Evolutionary conservation across 179 eudicot species (phyloP), one percentile per base, ranked within the genome.

Genomic region (Actinidia chinensis): DNA sequence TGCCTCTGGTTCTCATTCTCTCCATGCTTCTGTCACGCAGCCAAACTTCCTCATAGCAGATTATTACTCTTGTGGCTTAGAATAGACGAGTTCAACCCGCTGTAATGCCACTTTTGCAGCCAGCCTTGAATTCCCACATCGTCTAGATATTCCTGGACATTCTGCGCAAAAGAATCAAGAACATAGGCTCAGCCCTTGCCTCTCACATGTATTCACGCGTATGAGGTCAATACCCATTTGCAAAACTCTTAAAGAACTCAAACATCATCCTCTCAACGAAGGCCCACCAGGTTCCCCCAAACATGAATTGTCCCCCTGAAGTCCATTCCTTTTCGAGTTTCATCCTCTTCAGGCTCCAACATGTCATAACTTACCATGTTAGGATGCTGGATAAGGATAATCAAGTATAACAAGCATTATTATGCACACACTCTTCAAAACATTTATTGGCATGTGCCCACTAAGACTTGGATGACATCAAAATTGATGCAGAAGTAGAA

Each of bases 261-360:
- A 88, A 89, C 80, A 89, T 94, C 11, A 93, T 86, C 85, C 84
- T 92, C 76, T 94, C 98, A 50, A 94, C 82, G 74, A 93, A 92
- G 8, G 96, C 97, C n/a, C 20, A 90, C 98, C 88, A 94, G 71
- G 80, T 94, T 93, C 40, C 98, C 98, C 98, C 98, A 92, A 15
- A 94, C 80, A 44, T 90, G 85, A 58, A 94, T 91, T 1, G 96
- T 88, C 59, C 89, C 97, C 74, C 88, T 80, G 60, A 79, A 86
- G 78, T 93, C 93, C 2, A 88, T 76, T 56, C 92, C 98, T 79
- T 94, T 94, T 69, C 89, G 90, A 46, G 97, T 94, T 78, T 94
- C 97, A 81, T 89, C 87, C 76, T 92, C 98, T 58, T 94, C 98
- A 17, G 93, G 94, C 78, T 93, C 97, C 6, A 93, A 97, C 10